Base-by-base conservation (phyloP, 306 rosid species). In the Begonia masoniana region DNA sequence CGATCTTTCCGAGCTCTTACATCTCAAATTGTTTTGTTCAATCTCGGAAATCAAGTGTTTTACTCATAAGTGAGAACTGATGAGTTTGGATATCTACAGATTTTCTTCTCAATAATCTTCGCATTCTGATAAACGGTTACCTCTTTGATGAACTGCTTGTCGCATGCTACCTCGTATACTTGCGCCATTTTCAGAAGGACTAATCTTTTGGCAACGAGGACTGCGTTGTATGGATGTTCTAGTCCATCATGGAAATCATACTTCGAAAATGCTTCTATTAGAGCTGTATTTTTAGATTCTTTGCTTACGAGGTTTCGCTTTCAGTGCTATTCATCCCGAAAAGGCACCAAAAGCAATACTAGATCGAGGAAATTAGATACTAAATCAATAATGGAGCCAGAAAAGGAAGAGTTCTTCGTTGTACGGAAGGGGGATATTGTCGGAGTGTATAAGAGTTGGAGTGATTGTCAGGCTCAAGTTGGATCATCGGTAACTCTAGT, bases 401-500 rank as follows among this genome's bases (percentile, higher is more conserved):
- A 82, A 55, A 71, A 74, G 35, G 75, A 68, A 17, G 91, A 82
- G 4, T 91, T 91, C 73, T 91, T 66, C 41, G 80, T 89, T 6
- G 97, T 89, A 13, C 75, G 97, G 12, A 89, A 85, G 57, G 97
- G 95, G 41, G 97, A 85, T 52, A 42, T 85, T 26, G 74, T 89
- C 15, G 97, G 97, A n/a, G 63, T 89, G 51, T 89, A 80, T 54
- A 82, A 26, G 3, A 80, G 48, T 58, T 76, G 80, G 57, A 43
- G 43, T 52, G 91, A 89, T 14, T 85, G 83, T 41, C 94, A 85
- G 51, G 78, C 97, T 54, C 97, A 89, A 76, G 80, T 78, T 73
- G 86, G 94, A 71, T 67, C 94, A 24, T 82, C 97, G 64, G 97
- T 85, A 78, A 74, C 39, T 31, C 39, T 31, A 31, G 8, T 31